Percentiles rank a stretch among this genome's conserved stretches.
phyloP scores from a whole-genome alignment of 345 rosid species.

The Boechera stricta region DNA sequence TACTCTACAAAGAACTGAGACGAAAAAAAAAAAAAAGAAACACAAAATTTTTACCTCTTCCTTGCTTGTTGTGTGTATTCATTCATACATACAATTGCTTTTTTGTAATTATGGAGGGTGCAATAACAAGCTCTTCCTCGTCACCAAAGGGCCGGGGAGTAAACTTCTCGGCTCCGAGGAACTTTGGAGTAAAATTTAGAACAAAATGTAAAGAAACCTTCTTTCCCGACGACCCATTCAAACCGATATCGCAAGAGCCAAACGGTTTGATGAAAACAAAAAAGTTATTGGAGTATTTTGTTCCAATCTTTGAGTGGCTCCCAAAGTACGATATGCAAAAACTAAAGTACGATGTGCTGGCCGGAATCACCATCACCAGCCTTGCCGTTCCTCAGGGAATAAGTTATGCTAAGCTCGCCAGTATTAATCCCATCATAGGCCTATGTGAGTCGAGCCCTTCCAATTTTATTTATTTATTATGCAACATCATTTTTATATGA shows the following conservation, averaged over 20 bases:
- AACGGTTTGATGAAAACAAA: constrained; percentile 20
- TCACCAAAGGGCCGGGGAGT: constrained; percentile 37
- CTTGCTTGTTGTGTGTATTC: constrained; percentile 17
- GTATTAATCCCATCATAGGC: constrained; percentile 81
- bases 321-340: constrained; percentile 59
- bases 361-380: constrained; percentile 89
- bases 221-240: constrained; percentile 87
- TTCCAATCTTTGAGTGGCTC: constrained; percentile 82
- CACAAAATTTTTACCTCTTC: not conserved
- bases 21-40: not conserved
- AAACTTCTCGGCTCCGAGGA: constrained; percentile 61
- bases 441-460: constrained; percentile 56
- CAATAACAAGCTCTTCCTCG: constrained; percentile 23
- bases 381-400: constrained; percentile 97
- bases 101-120: constrained; percentile 32
- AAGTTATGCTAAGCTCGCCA: constrained; percentile 90
- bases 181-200: constrained; percentile 51
- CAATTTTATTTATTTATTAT: not conserved
- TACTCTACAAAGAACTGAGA: constrained; percentile 5
- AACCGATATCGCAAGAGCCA: constrained; percentile 47
- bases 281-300: constrained; percentile 61
- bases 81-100: not conserved
- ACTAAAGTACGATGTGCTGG: constrained; percentile 69
- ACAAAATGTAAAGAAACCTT: constrained; percentile 73
- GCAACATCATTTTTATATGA: not conserved